phyloP scores from a whole-genome alignment of 805 yeast genomes.

The Metschnikowia gelsemii region DNA sequence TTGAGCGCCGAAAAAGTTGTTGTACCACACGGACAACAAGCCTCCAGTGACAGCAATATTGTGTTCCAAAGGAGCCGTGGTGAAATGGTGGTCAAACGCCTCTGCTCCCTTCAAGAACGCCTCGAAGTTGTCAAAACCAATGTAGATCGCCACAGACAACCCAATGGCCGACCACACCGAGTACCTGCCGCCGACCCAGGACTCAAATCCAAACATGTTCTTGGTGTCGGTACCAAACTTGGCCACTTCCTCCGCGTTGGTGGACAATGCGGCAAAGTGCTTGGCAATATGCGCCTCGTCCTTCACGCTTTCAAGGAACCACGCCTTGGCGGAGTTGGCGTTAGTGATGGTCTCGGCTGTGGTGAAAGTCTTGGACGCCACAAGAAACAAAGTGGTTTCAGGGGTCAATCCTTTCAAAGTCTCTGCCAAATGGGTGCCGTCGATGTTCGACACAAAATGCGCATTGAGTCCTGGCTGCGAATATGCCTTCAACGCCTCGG shows the following conservation, averaged over 20 bases:
- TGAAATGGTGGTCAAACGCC: conserved; percentile 92
- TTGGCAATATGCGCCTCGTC: conserved; percentile 79
- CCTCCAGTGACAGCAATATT: conserved; percentile 96
- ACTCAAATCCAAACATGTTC: conserved; percentile 98
- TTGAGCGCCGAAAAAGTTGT: conserved; percentile 97
- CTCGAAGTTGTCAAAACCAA: conserved; percentile 93
- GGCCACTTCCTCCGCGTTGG: conserved; percentile 86
- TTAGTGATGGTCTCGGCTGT: conserved; percentile 98
- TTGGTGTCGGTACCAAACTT: conserved; percentile 96
- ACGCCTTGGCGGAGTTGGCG: conserved; percentile 90
- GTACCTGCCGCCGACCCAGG: conserved; percentile 99
- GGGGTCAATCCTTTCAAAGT: conserved; percentile 73
- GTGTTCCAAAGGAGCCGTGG: conserved; percentile 76
- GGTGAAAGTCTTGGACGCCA: conserved; percentile 98
- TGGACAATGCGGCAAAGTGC: conserved; percentile 96
- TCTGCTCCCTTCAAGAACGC: conserved; percentile 95
- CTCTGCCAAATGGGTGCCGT: conserved; percentile 97
- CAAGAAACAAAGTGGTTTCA: conserved; percentile 88
- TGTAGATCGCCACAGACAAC: conserved; percentile 87
- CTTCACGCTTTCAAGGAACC: conserved; percentile 81
- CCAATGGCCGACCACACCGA: conserved; percentile 99
- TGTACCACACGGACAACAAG: conserved; percentile 94
- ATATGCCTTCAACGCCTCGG: conserved; percentile 94
- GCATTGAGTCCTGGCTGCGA: conserved; percentile 69
- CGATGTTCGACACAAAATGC: conserved; percentile 97